phyloP scores from a whole-genome alignment of 192 early-diverging fungal species.

The Bifiguratus adelaidae region DNA sequence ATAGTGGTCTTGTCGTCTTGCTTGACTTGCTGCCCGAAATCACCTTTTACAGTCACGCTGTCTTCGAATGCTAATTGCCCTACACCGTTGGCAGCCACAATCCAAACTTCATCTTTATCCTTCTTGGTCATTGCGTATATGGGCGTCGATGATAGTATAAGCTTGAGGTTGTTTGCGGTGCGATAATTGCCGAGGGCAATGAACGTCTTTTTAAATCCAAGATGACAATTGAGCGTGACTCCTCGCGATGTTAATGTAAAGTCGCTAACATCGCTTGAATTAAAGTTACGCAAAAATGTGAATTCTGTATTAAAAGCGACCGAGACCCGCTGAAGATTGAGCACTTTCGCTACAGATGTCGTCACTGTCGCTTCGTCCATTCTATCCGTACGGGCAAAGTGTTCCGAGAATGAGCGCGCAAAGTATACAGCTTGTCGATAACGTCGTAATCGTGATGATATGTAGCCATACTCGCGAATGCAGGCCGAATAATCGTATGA shows the following conservation, averaged over 20 bases:
- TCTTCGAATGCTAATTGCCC: constrained; percentile 55
- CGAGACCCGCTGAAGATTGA: constrained; percentile 32
- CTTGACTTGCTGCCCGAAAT: constrained; percentile 12
- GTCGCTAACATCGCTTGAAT: constrained; percentile 24
- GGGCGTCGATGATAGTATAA: constrained; percentile 46
- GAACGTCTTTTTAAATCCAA: constrained; percentile 51
- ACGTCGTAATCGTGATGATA: constrained; percentile 49
- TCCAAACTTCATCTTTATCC: constrained; percentile 46
- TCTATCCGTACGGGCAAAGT: constrained; percentile 38
- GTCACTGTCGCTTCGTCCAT: constrained; percentile 14
- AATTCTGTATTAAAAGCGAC: constrained; percentile 11
- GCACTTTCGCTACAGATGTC: constrained; percentile 21
- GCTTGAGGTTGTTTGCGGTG: constrained; percentile 30
- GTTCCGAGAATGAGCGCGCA: constrained; percentile 43
- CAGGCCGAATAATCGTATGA: constrained; percentile 70
- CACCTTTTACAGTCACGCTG: constrained; percentile 21
- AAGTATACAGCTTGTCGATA: constrained; percentile 48
- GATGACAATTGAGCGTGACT: constrained; percentile 18
- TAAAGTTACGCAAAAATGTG: constrained; percentile 63
- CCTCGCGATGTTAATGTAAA: constrained; percentile 8
- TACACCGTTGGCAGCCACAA: constrained; percentile 35
- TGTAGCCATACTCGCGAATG: constrained; percentile 57
- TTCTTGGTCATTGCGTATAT: constrained; percentile 21
- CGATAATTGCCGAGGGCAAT: constrained; percentile 52
- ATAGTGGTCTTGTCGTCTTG: too few species aligned